A percentile compares a stretch with the other conserved stretches of the same genome.
Conservation (phyloP, 31 red algal genomes). For the Porphyra umbilicalis region DNA sequence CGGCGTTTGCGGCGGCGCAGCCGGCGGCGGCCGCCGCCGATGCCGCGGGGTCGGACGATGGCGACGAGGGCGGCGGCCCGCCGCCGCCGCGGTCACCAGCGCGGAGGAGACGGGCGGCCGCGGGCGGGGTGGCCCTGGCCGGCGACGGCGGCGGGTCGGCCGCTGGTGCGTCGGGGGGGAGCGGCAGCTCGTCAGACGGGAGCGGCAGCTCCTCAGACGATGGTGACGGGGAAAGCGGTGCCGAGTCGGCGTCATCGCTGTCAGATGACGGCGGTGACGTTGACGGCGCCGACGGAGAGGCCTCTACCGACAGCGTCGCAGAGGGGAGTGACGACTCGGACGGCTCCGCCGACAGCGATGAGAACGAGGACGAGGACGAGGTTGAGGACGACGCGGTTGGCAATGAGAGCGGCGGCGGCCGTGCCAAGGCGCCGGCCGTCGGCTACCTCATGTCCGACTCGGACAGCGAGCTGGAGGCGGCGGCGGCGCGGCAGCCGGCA, state of each 20-base stretch:
- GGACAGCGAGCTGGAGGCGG: neutral
- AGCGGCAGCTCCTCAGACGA: neutral
- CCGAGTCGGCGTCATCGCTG: neutral
- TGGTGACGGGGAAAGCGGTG: neutral
- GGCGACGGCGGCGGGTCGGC: neutral
- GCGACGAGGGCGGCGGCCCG: too few species aligned
- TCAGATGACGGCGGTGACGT: neutral
- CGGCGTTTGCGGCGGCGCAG: constrained; percentile 14
- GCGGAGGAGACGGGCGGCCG: neutral
- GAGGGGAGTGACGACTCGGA: neutral
- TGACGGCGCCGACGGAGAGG: neutral
- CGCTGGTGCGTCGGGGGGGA: too few species aligned
- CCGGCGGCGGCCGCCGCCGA: neutral
- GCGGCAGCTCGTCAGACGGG: neutral
- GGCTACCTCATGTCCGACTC: neutral
- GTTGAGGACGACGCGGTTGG: constrained; percentile 4
- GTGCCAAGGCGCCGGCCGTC: neutral
- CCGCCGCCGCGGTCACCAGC: neutral
- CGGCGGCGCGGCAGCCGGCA: constrained; percentile 10
- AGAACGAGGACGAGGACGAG: constrained; percentile 3
- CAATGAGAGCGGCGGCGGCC: constrained; percentile 6
- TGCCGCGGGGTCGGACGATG: too few species aligned
- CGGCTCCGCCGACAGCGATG: neutral
- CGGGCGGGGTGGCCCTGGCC: neutral
- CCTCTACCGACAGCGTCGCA: neutral